Base-by-base conservation (phyloP, 1,139 yeast genomes). In the Casaregolazyma suthepensis region DNA sequence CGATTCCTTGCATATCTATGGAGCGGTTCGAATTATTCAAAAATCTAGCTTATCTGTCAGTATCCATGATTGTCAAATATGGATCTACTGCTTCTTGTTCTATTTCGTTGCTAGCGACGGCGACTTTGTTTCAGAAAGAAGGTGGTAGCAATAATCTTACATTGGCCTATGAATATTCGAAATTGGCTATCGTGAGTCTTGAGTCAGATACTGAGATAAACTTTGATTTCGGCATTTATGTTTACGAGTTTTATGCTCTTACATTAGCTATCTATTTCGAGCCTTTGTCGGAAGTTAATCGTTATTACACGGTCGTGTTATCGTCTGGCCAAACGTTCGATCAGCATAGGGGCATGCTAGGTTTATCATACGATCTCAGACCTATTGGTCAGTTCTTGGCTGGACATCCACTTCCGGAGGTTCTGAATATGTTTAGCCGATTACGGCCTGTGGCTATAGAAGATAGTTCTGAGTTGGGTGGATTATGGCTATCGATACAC, bases 221-320 rank as follows among this genome's bases (percentile, higher is more conserved):
- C 1, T 63, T 74, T 35, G 72, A 73, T 48, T 68, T 71, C 55
- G 72, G 74, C 38, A 74, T 73, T 56, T 66, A 68, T 35, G 72
- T 78, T 15, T 77, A 78, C 57, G 78, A 77, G 57, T 61, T 70
- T 44, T 80, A 79, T 57, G 70, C 77, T 35, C 61, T 71, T 18
- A 68, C 77, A 0, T 59, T 78, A 56, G 83, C 81, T 1, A 66
- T 71, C 5, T 75, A 70, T 54, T 66, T 75, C 47, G 81, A 78
- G 52, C 78, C 82, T 1, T 54, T 72, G 43, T 62, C 68, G 2
- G 73, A 71, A 38, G 66, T 80, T 4, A 57, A 73, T 49, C 71
- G 71, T 59, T 63, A 64, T 47, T 63, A 63, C 49, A 66, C 63
- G 29, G 55, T 61, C 49, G 67, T 64, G 1, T 47, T 64, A 20